Evolutionary conservation across 1,139 yeast species (phyloP), one percentile per base, ranked within the genome.

Genomic region (Entelexis paramagnoliae): DNA sequence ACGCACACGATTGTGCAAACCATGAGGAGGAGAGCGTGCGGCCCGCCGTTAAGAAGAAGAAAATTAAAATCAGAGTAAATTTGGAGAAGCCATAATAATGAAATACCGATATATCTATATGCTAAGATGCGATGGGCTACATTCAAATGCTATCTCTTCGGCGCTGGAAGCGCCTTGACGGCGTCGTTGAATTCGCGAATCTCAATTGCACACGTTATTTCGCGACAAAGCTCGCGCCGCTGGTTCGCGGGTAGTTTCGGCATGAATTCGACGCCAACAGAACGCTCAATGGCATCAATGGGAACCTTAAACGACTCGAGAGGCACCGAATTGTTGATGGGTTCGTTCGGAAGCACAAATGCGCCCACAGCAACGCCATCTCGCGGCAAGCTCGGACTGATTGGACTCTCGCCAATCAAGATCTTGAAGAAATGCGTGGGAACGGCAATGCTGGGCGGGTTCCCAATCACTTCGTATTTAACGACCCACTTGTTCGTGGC

Each of bases 351-450:
- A 60, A 91, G 68, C 16, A 91, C 96, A 70, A 91, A 91, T 0
- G 97, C 96, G 1, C 83, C 97, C 11, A 87, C 86, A 11, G 94
- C 79, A 19, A 86, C 70, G 13, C 72, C 75, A 28, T 77, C 77
- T 40, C 69, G 63, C 32, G 61, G 57, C 17, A 52, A 58, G 7
- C 73, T 70, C 43, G 68, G 65, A 50, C 64, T 66, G 17, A 64
- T 61, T 14, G 77, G 73, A 14, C 71, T 72, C 66, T 91, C 97
- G 9, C 94, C 96, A 45, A 91, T 85, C 52, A 93, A 72, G 55
- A 91, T 72, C 68, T 91, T 93, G 76, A 82, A 91, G 64, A 93
- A 91, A 68, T 91, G 98, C 9, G 98, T 91, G 17, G 99, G 98
- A 11, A 91, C 99, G 0, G 98, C 97, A 52, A 91, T 76, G 61